Conservation (phyloP, 805 yeast species). For the Phaffomyces antillensis region DNA sequence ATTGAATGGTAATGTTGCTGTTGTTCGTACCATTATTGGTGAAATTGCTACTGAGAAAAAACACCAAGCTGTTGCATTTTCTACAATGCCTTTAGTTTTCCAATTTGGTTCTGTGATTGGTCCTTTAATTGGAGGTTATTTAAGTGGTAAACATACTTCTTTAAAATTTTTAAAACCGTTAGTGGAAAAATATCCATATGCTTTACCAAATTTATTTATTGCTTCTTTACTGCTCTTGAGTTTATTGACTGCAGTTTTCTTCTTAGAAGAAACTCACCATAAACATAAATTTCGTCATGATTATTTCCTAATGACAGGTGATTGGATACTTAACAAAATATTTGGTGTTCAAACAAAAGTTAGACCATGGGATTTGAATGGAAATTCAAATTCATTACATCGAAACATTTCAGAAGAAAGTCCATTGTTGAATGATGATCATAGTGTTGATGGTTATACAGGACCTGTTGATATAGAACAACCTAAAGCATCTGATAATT, state of each 20-base stretch:
- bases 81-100: conserved; percentile 54
- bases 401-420: conserved; percentile 8
- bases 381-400: neutral
- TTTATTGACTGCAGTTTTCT: conserved; percentile 33
- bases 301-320: conserved; percentile 40
- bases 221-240: conserved; percentile 31
- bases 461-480: neutral
- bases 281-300: conserved; percentile 33
- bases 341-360: conserved; percentile 16
- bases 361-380: conserved; percentile 23
- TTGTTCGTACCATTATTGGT: conserved; percentile 55
- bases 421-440: conserved; percentile 13
- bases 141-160: conserved; percentile 31
- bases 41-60: conserved; percentile 48
- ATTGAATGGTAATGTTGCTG: conserved; percentile 59
- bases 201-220: conserved; percentile 45
- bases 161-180: conserved; percentile 23
- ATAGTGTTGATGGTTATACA: neutral
- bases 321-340: conserved; percentile 18
- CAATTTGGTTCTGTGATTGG: conserved; percentile 57
- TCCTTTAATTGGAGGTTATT: conserved; percentile 48
- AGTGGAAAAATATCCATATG: conserved; percentile 38
- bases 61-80: conserved; percentile 59
- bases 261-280: conserved; percentile 48
- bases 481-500: neutral